These are phyloP conservation scores for Aristolochia fimbriata DNA, from an alignment of 164 flowering plant species.

Conservation along the genomic window DNA sequence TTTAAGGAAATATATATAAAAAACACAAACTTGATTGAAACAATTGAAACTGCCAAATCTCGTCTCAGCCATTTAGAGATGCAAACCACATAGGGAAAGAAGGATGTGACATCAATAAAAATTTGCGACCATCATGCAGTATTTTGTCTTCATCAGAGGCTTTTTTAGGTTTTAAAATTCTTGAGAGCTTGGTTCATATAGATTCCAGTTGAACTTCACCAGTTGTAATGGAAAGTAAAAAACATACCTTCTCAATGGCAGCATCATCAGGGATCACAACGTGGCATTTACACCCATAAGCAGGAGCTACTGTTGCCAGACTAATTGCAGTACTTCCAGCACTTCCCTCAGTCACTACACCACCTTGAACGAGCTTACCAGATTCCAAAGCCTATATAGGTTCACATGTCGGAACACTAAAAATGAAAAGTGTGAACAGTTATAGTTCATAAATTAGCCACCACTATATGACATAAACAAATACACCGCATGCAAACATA, in stretches of 20 bases:
- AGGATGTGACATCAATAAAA: too few species aligned
- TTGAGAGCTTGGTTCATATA: too few species aligned
- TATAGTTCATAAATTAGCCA: neutral
- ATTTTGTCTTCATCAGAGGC: too few species aligned
- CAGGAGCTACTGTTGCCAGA: constrained; percentile 96
- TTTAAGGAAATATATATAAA: too few species aligned
- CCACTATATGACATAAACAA: neutral
- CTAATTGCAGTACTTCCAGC: constrained; percentile 99
- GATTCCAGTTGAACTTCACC: too few species aligned
- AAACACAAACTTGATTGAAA: too few species aligned
- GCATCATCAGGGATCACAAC: constrained; percentile 99
- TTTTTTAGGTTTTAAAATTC: too few species aligned
- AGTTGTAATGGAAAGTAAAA: neutral
- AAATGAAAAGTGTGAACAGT: neutral
- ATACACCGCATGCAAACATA: neutral
- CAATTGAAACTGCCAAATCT: too few species aligned
- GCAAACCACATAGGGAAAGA: too few species aligned
- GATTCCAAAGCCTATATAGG: constrained; percentile 63
- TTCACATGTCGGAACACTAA: neutral
- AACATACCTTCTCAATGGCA: constrained; percentile 84
- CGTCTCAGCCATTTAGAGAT: too few species aligned
- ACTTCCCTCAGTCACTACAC: constrained; percentile 90
- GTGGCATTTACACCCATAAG: constrained; percentile 95
- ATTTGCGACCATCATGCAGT: too few species aligned
- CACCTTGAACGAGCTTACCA: constrained; percentile 63